A percentile compares a stretch with the other conserved stretches of the same genome.
These are phyloP conservation scores for Daldinia concentrica DNA, from an alignment of 495 filamentous ascomycete species.

Conservation along the genomic window DNA sequence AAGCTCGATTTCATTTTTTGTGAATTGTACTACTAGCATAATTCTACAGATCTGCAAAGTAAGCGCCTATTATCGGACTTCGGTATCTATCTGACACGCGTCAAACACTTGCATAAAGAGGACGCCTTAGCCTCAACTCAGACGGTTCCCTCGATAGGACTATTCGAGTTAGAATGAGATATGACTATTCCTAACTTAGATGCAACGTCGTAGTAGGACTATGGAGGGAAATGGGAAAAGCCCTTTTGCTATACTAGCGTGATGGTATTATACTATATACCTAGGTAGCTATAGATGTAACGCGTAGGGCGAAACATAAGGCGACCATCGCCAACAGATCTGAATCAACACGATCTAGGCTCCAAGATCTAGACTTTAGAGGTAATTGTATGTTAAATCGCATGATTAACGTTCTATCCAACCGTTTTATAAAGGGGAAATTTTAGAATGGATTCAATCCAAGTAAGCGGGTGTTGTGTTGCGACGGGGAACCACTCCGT, in stretches of 20 bases:
- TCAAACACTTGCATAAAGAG: neutral
- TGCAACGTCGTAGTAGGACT: too few relatives aligned
- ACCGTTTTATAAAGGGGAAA: neutral
- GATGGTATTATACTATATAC: too few relatives aligned
- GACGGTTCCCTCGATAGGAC: neutral
- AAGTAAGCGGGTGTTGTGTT: neutral
- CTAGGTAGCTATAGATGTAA: neutral
- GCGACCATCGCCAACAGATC: neutral
- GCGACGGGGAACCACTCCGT: conserved; percentile 4
- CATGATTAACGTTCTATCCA: conserved; percentile 1
- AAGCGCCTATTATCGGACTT: neutral
- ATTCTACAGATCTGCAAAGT: neutral
- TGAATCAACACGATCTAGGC: neutral
- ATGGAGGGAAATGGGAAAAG: too few relatives aligned
- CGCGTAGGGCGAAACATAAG: neutral
- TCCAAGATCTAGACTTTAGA: neutral
- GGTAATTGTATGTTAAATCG: neutral
- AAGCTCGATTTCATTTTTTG: neutral
- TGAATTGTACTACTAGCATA: neutral
- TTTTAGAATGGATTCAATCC: neutral
- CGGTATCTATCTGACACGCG: neutral
- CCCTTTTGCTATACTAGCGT: too few relatives aligned
- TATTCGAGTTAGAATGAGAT: too few relatives aligned
- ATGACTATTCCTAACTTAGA: too few relatives aligned
- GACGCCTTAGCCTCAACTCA: neutral